Evolutionary conservation across 2,329 filamentous ascomycete species (phyloP).

Genomic region (Fusarium nelsonii): DNA sequence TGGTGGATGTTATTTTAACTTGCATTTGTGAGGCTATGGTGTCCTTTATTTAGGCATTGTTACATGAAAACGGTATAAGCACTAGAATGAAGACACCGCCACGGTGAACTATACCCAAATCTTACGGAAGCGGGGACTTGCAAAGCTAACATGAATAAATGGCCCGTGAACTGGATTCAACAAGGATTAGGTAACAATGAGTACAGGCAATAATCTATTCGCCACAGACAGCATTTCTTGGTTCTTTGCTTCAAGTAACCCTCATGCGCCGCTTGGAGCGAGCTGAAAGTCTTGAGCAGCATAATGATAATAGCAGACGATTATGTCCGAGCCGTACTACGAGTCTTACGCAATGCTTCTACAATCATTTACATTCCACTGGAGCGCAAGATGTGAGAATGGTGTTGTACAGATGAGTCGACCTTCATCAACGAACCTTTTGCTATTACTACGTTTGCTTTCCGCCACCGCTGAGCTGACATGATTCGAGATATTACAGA

Average conservation of each 20-base stretch:
- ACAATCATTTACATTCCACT: too few species aligned
- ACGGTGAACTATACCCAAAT: background rate
- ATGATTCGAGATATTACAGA: too few species aligned
- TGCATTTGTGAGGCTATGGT: background rate
- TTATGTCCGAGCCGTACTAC: too few species aligned
- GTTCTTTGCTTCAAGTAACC: too few species aligned
- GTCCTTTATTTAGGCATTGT: background rate
- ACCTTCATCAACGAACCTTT: too few species aligned
- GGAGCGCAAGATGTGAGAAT: too few species aligned
- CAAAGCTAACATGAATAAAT: background rate
- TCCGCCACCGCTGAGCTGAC: accelerated
- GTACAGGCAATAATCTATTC: background rate
- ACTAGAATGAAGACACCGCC: background rate
- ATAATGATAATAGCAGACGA: too few species aligned
- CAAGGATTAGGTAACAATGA: background rate
- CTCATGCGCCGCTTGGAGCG: too few species aligned
- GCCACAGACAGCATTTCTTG: background rate
- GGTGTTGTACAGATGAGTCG: too few species aligned
- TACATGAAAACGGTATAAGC: background rate
- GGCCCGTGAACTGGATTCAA: background rate
- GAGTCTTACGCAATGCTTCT: too few species aligned
- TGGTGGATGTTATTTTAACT: background rate
- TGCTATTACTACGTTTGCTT: too few species aligned
- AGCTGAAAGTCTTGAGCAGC: too few species aligned
- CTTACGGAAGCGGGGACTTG: background rate